Evolutionary conservation across 495 filamentous ascomycete species (phyloP).

Genomic region (Astrothelium macrocarpum): DNA sequence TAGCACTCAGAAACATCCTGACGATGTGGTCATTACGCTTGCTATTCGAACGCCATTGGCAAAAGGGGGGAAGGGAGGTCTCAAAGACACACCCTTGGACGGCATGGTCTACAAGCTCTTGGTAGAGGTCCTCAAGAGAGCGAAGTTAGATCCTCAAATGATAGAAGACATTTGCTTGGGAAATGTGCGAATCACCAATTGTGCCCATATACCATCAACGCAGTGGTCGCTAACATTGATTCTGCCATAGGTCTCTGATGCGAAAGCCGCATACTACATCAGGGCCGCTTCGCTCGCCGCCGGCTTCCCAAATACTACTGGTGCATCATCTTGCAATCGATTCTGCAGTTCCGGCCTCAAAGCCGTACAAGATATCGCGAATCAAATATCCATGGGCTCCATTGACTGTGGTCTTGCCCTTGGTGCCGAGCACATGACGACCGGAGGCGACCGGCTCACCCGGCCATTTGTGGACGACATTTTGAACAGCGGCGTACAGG

Average conservation of each 20-base stretch:
- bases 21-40: conserved; percentile 92
- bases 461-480: conserved; percentile 71
- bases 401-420: conserved; percentile 84
- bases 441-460: conserved; percentile 54
- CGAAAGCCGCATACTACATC: conserved; percentile 79
- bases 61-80: conserved; percentile 74
- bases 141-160: conserved; percentile 68
- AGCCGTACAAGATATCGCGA: conserved; percentile 86
- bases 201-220: not conserved
- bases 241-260: conserved; percentile 61
- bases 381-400: conserved; percentile 67
- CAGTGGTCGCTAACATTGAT: not conserved
- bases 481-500: conserved; percentile 50
- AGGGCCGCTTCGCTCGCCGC: conserved; percentile 83
- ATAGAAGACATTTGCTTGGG: conserved; percentile 90
- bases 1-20: conserved; percentile 87
- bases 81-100: conserved; percentile 93
- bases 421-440: conserved; percentile 81
- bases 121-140: conserved; percentile 62
- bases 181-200: conserved; percentile 51
- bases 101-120: conserved; percentile 70
- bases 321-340: conserved; percentile 74
- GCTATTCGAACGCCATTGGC: conserved; percentile 78
- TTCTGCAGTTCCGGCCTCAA: conserved; percentile 97
- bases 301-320: conserved; percentile 84